These are phyloP conservation scores for Naganishia friedmannii DNA, from an alignment of 768 basidiomycete genomes.

Conservation along the genomic window DNA sequence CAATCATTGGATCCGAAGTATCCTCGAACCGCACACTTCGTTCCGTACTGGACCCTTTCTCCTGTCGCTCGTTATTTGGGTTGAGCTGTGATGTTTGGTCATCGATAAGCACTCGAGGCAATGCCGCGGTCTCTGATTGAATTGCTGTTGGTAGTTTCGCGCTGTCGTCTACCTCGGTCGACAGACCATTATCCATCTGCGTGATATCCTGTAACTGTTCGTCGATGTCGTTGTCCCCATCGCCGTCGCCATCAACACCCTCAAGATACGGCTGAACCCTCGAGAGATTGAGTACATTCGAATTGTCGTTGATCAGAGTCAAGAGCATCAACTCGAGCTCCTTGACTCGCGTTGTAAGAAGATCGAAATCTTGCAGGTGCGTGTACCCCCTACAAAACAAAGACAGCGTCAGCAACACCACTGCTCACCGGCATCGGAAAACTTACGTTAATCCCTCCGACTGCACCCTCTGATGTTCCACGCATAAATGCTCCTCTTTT, in stretches of 20 bases:
- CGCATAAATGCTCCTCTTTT: slow-evolving; percentile 22
- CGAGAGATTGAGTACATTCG: neutral
- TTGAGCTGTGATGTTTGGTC: neutral
- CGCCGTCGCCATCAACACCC: neutral
- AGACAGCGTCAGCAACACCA: neutral
- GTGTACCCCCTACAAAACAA: slow-evolving; percentile 16
- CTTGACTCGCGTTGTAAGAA: slow-evolving; percentile 18
- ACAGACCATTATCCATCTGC: neutral
- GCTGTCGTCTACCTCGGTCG: neutral
- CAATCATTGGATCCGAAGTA: neutral
- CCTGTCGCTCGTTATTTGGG: neutral
- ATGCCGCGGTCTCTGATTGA: neutral
- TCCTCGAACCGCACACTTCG: slow-evolving; percentile 2
- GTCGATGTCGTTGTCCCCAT: neutral
- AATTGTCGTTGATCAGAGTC: slow-evolving; percentile 1
- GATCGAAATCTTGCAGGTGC: slow-evolving; percentile 16
- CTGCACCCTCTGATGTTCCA: slow-evolving; percentile 24
- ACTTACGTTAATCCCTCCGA: slow-evolving; percentile 27
- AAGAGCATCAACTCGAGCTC: slow-evolving; percentile 20
- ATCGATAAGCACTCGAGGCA: neutral
- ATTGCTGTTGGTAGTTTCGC: neutral
- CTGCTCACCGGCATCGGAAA: neutral
- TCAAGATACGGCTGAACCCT: slow-evolving; percentile 8
- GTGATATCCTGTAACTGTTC: neutral
- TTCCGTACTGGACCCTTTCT: neutral